Conservation (phyloP, 2,329 filamentous ascomycete genomes). For the Phyllosticta ampelicida region DNA sequence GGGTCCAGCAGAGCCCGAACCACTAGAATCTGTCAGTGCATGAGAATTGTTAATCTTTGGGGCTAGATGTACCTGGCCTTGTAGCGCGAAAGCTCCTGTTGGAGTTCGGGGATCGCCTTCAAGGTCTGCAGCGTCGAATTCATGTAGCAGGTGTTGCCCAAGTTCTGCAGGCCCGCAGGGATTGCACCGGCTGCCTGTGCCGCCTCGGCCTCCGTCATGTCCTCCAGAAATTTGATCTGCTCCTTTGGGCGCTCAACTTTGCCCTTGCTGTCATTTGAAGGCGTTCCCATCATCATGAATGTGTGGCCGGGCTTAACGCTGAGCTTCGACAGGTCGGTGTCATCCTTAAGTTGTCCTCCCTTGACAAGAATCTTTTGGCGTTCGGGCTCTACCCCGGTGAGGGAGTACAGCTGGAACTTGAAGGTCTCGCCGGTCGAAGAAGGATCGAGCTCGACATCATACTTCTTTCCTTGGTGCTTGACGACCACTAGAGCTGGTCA, state of each 20-base stretch:
- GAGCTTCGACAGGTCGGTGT: constrained; percentile 73
- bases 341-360: constrained; percentile 89
- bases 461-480: constrained; percentile 91
- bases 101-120: constrained; percentile 79
- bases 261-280: constrained; percentile 51
- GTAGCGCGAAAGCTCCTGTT: constrained; percentile 63
- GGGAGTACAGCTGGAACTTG: constrained; percentile 89
- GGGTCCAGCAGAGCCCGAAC: constrained; percentile 21
- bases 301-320: constrained; percentile 75
- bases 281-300: constrained; percentile 96
- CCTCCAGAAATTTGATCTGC: constrained; percentile 79
- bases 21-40: not conserved
- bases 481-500: constrained; percentile 56
- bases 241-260: constrained; percentile 64
- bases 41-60: not conserved
- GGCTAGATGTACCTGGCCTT: constrained; percentile 26
- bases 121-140: constrained; percentile 95
- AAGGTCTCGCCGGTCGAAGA: constrained; percentile 79
- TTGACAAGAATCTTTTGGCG: constrained; percentile 95
- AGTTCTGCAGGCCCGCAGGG: constrained; percentile 78
- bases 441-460: constrained; percentile 86
- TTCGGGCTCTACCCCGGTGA: constrained; percentile 92
- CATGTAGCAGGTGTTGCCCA: constrained; percentile 97
- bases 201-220: constrained; percentile 92
- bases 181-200: constrained; percentile 74